Percentiles rank a stretch among this genome's conserved stretches.
Evolutionary conservation across 1,284 basidiomycete genomes (phyloP).

Genomic region (Kalmanozyma brasiliensis): DNA sequence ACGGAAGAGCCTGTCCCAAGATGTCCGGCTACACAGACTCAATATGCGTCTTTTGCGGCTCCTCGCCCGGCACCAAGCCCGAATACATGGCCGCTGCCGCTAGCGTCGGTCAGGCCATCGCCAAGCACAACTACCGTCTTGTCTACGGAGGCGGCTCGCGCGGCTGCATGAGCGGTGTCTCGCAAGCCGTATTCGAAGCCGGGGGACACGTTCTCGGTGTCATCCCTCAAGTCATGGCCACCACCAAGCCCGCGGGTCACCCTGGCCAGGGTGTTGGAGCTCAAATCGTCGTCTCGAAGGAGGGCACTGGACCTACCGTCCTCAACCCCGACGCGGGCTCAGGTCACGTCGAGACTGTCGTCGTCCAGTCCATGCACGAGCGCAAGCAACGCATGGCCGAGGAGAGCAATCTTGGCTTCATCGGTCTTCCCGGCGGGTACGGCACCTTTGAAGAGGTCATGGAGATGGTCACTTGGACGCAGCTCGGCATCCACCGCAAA

Average conservation of each 20-base stretch:
- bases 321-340: conserved; percentile 35
- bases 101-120: conserved; percentile 82
- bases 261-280: conserved; percentile 39
- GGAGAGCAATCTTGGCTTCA: conserved; percentile 77
- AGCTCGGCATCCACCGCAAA: conserved; percentile 87
- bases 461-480: conserved; percentile 90
- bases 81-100: conserved; percentile 56
- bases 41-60: conserved; percentile 68
- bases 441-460: conserved; percentile 91
- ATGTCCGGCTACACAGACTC: conserved; percentile 48
- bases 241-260: conserved; percentile 36
- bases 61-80: conserved; percentile 57
- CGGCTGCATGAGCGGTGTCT: conserved; percentile 88
- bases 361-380: conserved; percentile 87
- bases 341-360: conserved; percentile 47
- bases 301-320: conserved; percentile 62
- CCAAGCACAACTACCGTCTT: conserved; percentile 74
- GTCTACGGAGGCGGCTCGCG: conserved; percentile 86
- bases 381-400: conserved; percentile 88
- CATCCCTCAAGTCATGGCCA: conserved; percentile 79
- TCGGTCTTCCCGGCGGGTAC: conserved; percentile 88
- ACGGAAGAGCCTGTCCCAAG: neutral
- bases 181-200: conserved; percentile 75
- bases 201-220: conserved; percentile 84
- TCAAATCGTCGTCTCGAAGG: conserved; percentile 38